Percentiles rank a stretch among this genome's conserved stretches.
Conservation (phyloP, 208 protist species). For the Wallacemonas sp. region DNA sequence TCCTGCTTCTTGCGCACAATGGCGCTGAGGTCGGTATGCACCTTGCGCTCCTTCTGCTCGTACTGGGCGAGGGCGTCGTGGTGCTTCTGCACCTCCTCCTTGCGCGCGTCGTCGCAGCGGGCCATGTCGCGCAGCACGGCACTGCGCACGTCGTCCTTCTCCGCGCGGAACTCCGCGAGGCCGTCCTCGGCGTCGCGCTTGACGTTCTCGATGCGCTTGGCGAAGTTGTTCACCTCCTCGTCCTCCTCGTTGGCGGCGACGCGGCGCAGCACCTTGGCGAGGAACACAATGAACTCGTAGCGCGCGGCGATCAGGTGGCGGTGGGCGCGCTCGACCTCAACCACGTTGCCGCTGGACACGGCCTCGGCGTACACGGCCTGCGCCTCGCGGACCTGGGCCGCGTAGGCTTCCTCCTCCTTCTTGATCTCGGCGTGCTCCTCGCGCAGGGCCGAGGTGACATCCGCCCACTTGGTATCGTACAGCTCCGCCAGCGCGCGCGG, state of each 20-base stretch:
- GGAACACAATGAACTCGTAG: constrained; percentile 69
- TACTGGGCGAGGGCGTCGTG: constrained; percentile 40
- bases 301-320: constrained; percentile 75
- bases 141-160: constrained; percentile 40
- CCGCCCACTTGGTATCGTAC: constrained; percentile 75
- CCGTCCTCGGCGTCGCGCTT: constrained; percentile 56
- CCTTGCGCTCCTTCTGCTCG: constrained; percentile 28
- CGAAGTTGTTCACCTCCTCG: constrained; percentile 46
- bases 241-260: constrained; percentile 37
- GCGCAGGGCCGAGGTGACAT: constrained; percentile 54
- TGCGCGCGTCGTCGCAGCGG: constrained; percentile 39
- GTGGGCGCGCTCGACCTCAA: constrained; percentile 74
- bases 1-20: constrained; percentile 54
- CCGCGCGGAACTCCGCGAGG: constrained; percentile 46
- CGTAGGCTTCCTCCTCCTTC: constrained; percentile 31
- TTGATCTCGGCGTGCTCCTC: constrained; percentile 74
- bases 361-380: constrained; percentile 51
- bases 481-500: constrained; percentile 55
- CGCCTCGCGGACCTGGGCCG: constrained; percentile 46
- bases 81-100: constrained; percentile 50
- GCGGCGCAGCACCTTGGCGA: constrained; percentile 54
- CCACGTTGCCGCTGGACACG: constrained; percentile 51
- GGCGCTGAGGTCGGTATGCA: constrained; percentile 29
- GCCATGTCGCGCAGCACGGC: constrained; percentile 53
- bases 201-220: constrained; percentile 48